A percentile compares a stretch with the other conserved stretches of the same genome.
phyloP scores from a whole-genome alignment of 2,329 filamentous ascomycete genomes.

The Aspergillus sp. region DNA sequence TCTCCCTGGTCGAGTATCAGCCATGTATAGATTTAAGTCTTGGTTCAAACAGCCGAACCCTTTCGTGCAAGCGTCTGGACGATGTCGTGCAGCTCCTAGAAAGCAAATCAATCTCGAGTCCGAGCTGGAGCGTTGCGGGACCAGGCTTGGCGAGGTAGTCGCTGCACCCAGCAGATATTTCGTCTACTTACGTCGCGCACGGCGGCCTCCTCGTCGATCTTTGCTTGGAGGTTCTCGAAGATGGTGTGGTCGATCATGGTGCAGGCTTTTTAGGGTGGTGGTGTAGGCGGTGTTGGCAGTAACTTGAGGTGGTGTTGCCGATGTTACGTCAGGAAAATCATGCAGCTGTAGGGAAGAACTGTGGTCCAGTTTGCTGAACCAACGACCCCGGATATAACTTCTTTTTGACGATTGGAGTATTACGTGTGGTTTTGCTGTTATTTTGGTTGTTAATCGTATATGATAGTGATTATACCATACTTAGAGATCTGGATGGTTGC shows the following conservation, averaged over 20 bases:
- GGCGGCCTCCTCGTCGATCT: constrained; percentile 82
- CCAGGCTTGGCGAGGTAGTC: neutral
- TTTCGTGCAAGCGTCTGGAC: constrained; percentile 80
- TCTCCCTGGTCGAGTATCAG: constrained; percentile 52
- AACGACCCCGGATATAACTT: no score
- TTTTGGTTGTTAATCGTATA: no score
- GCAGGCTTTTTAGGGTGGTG: constrained; percentile 1
- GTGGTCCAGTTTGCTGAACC: no score
- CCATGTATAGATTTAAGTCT: neutral
- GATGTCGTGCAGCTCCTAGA: constrained; percentile 71
- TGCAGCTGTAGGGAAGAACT: no score
- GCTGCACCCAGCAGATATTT: constrained; percentile 15
- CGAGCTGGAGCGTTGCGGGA: neutral
- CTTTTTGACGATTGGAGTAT: no score
- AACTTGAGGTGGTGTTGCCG: constrained; percentile 3
- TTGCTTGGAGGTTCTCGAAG: constrained; percentile 82
- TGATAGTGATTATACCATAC: no score
- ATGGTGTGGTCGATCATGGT: constrained; percentile 75
- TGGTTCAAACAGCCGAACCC: constrained; percentile 38
- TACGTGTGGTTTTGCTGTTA: no score
- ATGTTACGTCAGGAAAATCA: constrained; percentile 18
- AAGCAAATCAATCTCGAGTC: constrained; percentile 12
- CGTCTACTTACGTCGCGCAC: constrained; percentile 69
- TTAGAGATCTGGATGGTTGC: no score
- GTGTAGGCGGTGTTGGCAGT: neutral